A percentile compares a stretch with the other conserved stretches of the same genome.
phyloP scores from a whole-genome alignment of 306 rosid genomes.

The Carpinus viminea region DNA sequence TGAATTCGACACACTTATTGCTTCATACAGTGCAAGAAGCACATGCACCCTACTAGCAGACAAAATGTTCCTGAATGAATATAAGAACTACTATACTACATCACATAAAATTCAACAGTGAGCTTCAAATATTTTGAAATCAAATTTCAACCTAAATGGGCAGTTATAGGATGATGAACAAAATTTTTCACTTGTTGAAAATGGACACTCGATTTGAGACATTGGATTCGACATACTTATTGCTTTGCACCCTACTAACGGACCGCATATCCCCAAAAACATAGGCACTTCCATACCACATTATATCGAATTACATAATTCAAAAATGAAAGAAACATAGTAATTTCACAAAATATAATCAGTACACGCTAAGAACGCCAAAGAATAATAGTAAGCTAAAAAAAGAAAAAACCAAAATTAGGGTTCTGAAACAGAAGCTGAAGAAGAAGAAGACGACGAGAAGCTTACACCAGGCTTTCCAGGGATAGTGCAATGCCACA shows the following conservation, averaged over 20 bases:
- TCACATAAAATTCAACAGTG: background rate
- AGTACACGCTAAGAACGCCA: background rate
- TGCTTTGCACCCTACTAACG: too few species aligned
- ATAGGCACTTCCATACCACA: too few species aligned
- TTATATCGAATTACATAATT: background rate
- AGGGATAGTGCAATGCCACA: constrained; percentile 96
- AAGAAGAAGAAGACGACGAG: background rate
- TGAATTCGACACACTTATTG: background rate
- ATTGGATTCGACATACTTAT: too few species aligned
- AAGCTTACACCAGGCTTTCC: constrained; percentile 76
- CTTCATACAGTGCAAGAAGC: background rate
- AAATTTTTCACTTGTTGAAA: too few species aligned
- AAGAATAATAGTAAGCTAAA: background rate
- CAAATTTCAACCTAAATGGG: background rate
- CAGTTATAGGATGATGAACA: too few species aligned
- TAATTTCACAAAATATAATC: background rate
- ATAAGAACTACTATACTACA: too few species aligned
- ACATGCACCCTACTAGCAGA: too few species aligned
- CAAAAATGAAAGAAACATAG: background rate
- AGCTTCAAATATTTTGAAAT: too few species aligned
- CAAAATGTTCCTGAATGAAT: too few species aligned
- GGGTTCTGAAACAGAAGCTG: background rate
- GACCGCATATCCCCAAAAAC: too few species aligned
- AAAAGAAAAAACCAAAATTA: background rate
- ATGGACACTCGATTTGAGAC: too few species aligned